These are phyloP conservation scores for Leptographium wingfieldii DNA, from an alignment of 2,329 filamentous ascomycete genomes.

Conservation along the genomic window DNA sequence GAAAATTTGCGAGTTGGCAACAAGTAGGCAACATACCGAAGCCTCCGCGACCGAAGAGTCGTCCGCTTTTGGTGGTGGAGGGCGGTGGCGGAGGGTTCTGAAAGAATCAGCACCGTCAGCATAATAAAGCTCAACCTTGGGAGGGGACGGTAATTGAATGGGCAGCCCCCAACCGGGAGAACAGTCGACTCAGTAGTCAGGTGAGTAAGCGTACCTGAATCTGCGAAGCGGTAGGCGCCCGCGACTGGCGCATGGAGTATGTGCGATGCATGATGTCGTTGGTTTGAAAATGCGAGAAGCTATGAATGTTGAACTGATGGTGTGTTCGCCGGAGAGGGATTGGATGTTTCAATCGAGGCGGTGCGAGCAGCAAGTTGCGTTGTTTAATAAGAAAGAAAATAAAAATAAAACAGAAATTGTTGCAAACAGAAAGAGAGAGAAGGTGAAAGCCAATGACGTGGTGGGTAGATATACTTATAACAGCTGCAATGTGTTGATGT, in stretches of 20 bases:
- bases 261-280: slow-evolving; percentile 75
- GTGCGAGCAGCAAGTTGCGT: neutral
- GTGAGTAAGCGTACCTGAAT: slow-evolving; percentile 33
- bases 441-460: neutral
- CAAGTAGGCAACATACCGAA: slow-evolving; percentile 56
- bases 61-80: slow-evolving; percentile 80
- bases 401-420: neutral
- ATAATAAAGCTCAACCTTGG: neutral
- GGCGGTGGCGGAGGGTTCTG: slow-evolving; percentile 86
- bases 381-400: no score
- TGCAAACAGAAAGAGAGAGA: neutral
- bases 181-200: no score
- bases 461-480: neutral
- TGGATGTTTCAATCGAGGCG: neutral
- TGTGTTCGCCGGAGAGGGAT: neutral
- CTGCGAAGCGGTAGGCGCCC: slow-evolving; percentile 85
- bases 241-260: slow-evolving; percentile 95
- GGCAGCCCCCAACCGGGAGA: neutral
- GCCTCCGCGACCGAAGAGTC: slow-evolving; percentile 76
- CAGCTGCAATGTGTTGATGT: neutral
- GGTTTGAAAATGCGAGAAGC: neutral
- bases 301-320: neutral
- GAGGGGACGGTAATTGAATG: neutral
- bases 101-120: neutral
- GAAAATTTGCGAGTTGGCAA: slow-evolving; percentile 10